These are phyloP conservation scores for Pseudozyma sp. DNA, from an alignment of 1,284 basidiomycete genomes.

Conservation along the genomic window DNA sequence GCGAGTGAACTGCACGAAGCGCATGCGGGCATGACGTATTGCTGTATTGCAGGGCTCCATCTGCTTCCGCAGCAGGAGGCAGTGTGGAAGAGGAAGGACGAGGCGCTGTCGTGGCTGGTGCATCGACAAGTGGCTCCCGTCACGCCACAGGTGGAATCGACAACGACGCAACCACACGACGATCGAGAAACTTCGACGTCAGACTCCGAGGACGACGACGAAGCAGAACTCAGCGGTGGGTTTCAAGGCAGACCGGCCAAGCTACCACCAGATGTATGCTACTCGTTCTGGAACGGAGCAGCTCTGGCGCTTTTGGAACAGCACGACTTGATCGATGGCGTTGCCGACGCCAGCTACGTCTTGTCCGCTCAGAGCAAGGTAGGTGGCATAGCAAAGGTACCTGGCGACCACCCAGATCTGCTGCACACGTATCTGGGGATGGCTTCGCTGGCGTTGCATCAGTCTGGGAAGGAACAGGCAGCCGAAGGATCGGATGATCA, in stretches of 20 bases:
- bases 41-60: conserved; percentile 81
- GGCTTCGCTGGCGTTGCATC: conserved; percentile 59
- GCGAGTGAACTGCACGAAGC: conserved; percentile 84
- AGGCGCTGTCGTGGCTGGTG: conserved; percentile 18
- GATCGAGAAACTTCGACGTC: background rate
- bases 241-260: conserved; percentile 58
- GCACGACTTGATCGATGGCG: conserved; percentile 48
- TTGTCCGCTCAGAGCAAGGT: conserved; percentile 56
- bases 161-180: background rate
- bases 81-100: conserved; percentile 10
- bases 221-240: conserved; percentile 28
- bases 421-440: conserved; percentile 64
- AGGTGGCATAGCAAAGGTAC: conserved; percentile 63
- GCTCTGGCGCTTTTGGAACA: conserved; percentile 39
- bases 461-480: background rate
- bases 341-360: conserved; percentile 51
- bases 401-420: conserved; percentile 57
- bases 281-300: conserved; percentile 68
- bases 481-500: background rate
- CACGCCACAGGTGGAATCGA: background rate
- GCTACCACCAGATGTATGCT: conserved; percentile 59
- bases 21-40: conserved; percentile 95
- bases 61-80: conserved; percentile 68
- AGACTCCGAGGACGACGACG: conserved; percentile 22
- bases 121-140: conserved; percentile 34